A percentile compares a stretch with the other conserved stretches of the same genome.
Evolutionary conservation across 1,139 yeast species (phyloP).

Genomic region (Blastobotrys arbuscula): DNA sequence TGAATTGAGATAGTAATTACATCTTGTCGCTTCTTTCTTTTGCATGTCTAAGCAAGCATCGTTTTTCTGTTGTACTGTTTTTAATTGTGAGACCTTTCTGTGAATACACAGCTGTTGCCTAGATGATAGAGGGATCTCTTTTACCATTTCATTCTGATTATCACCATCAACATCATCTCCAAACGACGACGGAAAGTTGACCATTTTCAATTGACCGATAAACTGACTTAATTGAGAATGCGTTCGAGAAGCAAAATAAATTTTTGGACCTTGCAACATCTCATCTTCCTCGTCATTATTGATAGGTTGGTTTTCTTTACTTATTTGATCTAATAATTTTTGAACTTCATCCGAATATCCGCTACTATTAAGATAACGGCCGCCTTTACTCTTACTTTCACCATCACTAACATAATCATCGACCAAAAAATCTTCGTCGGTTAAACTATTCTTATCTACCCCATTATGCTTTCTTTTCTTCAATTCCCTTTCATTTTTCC

Average conservation of each 20-base stretch:
- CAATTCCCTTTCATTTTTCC: not conserved
- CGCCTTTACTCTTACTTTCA: not conserved
- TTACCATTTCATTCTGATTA: slow-evolving; percentile 29
- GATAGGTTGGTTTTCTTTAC: slow-evolving; percentile 4
- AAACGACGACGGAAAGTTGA: slow-evolving; percentile 57
- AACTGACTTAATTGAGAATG: slow-evolving; percentile 87
- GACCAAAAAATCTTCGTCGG: slow-evolving; percentile 33
- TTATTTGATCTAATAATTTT: slow-evolving; percentile 17
- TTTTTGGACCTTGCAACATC: slow-evolving; percentile 32
- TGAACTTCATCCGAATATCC: slow-evolving; percentile 21
- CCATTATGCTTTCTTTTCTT: not conserved
- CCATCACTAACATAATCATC: slow-evolving; percentile 36
- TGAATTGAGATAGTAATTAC: slow-evolving; percentile 45
- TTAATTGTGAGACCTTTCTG: slow-evolving; percentile 47
- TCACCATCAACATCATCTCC: slow-evolving; percentile 25
- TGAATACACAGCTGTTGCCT: slow-evolving; percentile 83
- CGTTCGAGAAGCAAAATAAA: slow-evolving; percentile 76
- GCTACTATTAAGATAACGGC: slow-evolving; percentile 4
- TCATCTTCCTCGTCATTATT: slow-evolving; percentile 1
- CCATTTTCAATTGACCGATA: slow-evolving; percentile 61
- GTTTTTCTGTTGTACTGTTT: slow-evolving; percentile 54
- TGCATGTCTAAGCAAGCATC: slow-evolving; percentile 80
- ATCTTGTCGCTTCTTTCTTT: slow-evolving; percentile 39
- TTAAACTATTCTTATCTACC: slow-evolving; percentile 21
- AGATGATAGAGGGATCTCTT: slow-evolving; percentile 47